Evolutionary conservation across 805 yeast genomes (phyloP), one percentile per base, ranked within the genome.

Genomic region (Kuraishia piskuri): DNA sequence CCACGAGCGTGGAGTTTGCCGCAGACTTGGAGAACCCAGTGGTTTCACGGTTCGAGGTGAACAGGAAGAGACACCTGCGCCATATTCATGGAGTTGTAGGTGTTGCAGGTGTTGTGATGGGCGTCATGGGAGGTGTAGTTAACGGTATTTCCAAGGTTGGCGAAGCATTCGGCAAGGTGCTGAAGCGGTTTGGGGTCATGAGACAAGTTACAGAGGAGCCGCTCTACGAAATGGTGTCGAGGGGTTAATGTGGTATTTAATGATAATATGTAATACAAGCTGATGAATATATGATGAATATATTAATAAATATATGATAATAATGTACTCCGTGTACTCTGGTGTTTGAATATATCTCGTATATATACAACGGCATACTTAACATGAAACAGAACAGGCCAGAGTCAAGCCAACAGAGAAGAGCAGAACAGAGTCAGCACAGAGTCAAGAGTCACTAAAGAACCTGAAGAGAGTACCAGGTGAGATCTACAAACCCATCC

Each of bases 21-120:
- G 51, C 21, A 5, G 48, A 45, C 48, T 22, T 45, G 48, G 48
- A 45, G 21, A 45, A 45, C 48, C 48, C 48, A 6, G 48, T 22
- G 22, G 48, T 45, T 21, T 4, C 48, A 9, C 48, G 24, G 48
- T 45, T 45, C 14, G 17, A n/a, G n/a, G 24, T 45, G 14, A 45
- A 45, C 14, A 8, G 48, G 10, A 12, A 12, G 12, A 45, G 48
- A 45, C 24, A 22, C 24, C 8, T 45, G 48, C 24, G 24, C n/a
- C 48, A 22, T 12, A 45, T 45, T 6, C 17, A 10, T 31, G 40
- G 40, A 3, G 40, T 31, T 31, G 40, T n/a, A 31, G 40, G 40
- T 10, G 40, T 31, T 31, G 40, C 40, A 31, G 40, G 40, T 31
- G 14, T 3, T 3, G 4, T 31, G 8, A n/a, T 31, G 7, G 17